Conservation (phyloP, 208 protist species). For the Strigomonas culicis region DNA sequence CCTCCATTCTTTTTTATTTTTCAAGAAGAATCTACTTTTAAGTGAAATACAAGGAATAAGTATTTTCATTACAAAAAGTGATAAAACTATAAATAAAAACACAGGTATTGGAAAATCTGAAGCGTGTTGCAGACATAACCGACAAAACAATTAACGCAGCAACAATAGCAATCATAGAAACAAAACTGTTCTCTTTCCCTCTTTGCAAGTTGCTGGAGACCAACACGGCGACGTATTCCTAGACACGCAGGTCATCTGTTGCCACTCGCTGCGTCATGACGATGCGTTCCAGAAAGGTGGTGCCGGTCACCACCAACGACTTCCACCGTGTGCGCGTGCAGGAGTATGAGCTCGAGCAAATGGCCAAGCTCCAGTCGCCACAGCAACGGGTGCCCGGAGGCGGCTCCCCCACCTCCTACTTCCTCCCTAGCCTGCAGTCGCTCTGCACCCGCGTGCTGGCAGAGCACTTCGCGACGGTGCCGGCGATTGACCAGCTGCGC, state of each 20-base stretch:
- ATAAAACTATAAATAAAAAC: not conserved
- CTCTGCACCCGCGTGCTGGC: constrained; percentile 72
- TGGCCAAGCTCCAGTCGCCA: constrained; percentile 17
- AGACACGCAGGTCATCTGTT: too few relatives aligned
- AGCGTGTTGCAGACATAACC: too few relatives aligned
- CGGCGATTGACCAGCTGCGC: constrained; percentile 55
- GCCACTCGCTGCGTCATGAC: constrained; percentile 1
- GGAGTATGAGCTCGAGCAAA: constrained; percentile 30
- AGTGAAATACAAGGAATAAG: not conserved
- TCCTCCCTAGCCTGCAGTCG: constrained; percentile 72
- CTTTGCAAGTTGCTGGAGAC: too few relatives aligned
- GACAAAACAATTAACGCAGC: too few relatives aligned
- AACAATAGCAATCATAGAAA: too few relatives aligned
- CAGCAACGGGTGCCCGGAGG: not conserved
- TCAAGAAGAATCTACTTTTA: not conserved
- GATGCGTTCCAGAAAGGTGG: constrained; percentile 9
- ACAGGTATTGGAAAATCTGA: not conserved
- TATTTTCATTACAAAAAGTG: not conserved
- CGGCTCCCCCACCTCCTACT: constrained; percentile 42
- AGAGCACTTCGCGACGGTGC: constrained; percentile 46
- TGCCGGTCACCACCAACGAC: constrained; percentile 30
- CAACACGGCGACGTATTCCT: too few relatives aligned
- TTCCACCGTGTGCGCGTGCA: constrained; percentile 66
- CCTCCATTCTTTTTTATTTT: not conserved
- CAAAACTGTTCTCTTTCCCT: too few relatives aligned